phyloP scores from a whole-genome alignment of 2,329 filamentous ascomycete species.

The Pestalotiopsis sp. region DNA sequence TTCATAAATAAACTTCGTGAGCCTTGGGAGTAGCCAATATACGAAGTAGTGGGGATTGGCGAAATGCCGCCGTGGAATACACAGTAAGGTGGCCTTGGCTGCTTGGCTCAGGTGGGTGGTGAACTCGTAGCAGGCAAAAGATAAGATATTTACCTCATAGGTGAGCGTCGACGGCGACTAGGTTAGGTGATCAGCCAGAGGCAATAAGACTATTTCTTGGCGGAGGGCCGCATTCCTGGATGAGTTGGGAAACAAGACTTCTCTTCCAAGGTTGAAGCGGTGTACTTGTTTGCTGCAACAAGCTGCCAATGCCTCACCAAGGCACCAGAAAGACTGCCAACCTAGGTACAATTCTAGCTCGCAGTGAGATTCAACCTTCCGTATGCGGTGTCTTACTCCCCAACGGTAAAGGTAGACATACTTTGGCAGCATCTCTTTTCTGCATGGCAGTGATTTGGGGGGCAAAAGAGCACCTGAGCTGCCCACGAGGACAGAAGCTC shows the following conservation, averaged over 20 bases:
- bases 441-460: neutral
- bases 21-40: neutral
- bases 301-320: too few relatives aligned
- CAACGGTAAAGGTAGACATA: neutral
- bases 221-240: neutral
- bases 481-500: neutral
- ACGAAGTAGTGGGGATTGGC: neutral
- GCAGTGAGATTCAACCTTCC: neutral
- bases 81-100: neutral
- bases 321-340: too few relatives aligned
- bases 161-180: neutral
- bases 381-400: neutral
- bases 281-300: neutral
- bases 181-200: neutral
- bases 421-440: neutral
- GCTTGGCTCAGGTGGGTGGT: neutral
- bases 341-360: neutral
- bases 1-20: neutral
- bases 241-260: neutral
- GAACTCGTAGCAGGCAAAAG: neutral
- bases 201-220: neutral
- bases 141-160: neutral
- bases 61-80: neutral
- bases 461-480: neutral
- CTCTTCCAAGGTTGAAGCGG: neutral